Percentiles rank a stretch among this genome's conserved stretches.
These are phyloP conservation scores for Gossypium anomalum DNA, from an alignment of 345 rosid genomes.

Conservation along the genomic window DNA sequence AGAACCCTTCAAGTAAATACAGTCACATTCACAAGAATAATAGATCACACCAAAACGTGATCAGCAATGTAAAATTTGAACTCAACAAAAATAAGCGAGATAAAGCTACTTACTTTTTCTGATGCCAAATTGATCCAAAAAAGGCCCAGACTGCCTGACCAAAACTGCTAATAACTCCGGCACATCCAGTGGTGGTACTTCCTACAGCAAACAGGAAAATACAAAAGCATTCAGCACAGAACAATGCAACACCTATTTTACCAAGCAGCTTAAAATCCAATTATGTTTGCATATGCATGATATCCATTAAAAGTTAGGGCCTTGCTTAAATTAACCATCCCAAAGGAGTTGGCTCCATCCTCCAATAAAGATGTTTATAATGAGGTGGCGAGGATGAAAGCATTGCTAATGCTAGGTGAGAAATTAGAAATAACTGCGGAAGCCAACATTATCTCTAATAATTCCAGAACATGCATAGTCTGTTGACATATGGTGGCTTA, in stretches of 20 bases:
- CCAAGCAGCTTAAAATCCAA: neutral
- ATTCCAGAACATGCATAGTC: neutral
- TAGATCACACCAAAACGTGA: neutral
- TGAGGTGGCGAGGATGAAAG: neutral
- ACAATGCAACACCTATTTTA: neutral
- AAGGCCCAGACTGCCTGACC: slow-evolving; percentile 85
- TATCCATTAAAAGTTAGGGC: slow-evolving; percentile 1
- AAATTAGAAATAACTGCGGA: neutral
- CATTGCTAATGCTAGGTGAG: neutral
- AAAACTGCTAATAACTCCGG: slow-evolving; percentile 85
- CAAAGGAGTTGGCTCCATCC: neutral
- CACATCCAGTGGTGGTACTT: slow-evolving; percentile 78
- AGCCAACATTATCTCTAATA: neutral
- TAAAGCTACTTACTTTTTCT: slow-evolving; percentile 49
- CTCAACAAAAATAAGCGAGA: neutral
- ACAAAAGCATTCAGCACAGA: slow-evolving; percentile 14
- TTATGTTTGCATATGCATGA: neutral
- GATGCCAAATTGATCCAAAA: slow-evolving; percentile 89
- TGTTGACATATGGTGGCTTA: too few relatives aligned
- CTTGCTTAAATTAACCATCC: neutral
- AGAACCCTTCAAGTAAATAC: neutral
- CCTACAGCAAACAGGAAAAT: slow-evolving; percentile 33
- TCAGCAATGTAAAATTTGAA: neutral
- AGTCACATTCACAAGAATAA: neutral
- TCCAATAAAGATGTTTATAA: neutral